These are phyloP conservation scores for Tetrastigma voinierianum DNA, from an alignment of 164 flowering plant species.

Conservation along the genomic window DNA sequence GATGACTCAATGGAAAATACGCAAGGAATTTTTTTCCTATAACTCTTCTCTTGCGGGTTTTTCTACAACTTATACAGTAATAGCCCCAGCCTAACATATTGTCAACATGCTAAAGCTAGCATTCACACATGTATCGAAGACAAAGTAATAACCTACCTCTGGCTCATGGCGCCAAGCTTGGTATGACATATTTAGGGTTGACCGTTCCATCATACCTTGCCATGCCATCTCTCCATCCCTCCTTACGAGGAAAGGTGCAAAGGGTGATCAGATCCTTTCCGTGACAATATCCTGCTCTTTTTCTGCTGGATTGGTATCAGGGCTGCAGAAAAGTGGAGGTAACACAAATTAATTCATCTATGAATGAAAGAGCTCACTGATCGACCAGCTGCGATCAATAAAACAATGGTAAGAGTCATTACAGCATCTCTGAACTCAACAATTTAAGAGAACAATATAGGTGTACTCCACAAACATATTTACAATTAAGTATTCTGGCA, in stretches of 20 bases:
- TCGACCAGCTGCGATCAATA: not conserved
- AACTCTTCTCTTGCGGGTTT: too few species aligned
- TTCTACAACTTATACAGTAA: too few species aligned
- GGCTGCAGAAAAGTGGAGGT: constrained; percentile 16
- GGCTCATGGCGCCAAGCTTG: constrained; percentile 97
- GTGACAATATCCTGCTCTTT: constrained; percentile 48
- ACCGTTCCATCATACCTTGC: constrained; percentile 89
- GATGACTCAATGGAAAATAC: too few species aligned
- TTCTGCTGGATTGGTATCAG: constrained; percentile 11
- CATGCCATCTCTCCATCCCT: constrained; percentile 61
- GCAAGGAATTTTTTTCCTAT: too few species aligned
- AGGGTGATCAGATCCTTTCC: constrained; percentile 76
- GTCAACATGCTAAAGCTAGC: not conserved
- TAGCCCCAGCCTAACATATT: not conserved
- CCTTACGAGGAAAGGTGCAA: constrained; percentile 62
- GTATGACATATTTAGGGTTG: constrained; percentile 76
- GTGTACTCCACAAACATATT: too few species aligned
- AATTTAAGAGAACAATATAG: not conserved
- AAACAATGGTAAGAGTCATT: not conserved
- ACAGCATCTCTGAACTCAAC: not conserved
- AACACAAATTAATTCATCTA: not conserved
- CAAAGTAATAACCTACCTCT: constrained; percentile 47
- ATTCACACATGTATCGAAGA: not conserved
- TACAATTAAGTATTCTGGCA: not conserved
- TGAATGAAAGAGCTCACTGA: not conserved